phyloP scores from a whole-genome alignment of 805 yeast genomes.

The Yamadazyma ubonensis region DNA sequence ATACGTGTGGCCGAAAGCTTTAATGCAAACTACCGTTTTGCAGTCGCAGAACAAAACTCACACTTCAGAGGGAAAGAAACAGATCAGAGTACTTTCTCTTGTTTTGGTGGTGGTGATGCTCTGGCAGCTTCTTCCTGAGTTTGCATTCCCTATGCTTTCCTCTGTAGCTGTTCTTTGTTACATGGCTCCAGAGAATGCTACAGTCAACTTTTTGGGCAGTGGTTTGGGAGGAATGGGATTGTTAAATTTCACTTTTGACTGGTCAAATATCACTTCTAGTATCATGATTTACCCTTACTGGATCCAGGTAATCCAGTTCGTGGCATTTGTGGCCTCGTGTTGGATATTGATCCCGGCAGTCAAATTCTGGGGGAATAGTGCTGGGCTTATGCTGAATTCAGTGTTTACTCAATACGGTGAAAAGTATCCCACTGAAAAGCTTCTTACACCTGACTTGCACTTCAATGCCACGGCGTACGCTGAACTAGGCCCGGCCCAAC shows the following conservation, averaged over 20 bases:
- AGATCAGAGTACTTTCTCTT: constrained; percentile 38
- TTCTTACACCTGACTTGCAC: constrained; percentile 38
- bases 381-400: constrained; percentile 49
- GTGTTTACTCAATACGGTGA: constrained; percentile 38
- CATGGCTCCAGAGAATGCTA: constrained; percentile 44
- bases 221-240: constrained; percentile 55
- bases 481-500: constrained; percentile 42
- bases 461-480: constrained; percentile 49
- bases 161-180: constrained; percentile 51
- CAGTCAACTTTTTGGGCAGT: constrained; percentile 47
- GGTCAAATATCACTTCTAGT: constrained; percentile 52
- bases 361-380: constrained; percentile 37
- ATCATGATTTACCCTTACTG: constrained; percentile 54
- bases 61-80: constrained; percentile 18
- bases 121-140: constrained; percentile 54
- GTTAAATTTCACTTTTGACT: constrained; percentile 48
- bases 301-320: constrained; percentile 50
- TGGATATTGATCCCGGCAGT: constrained; percentile 50
- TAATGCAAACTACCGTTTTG: constrained; percentile 51
- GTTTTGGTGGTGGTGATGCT: constrained; percentile 34
- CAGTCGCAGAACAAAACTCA: constrained; percentile 24
- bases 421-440: constrained; percentile 40
- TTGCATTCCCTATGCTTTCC: constrained; percentile 46
- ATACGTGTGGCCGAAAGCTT: constrained; percentile 50
- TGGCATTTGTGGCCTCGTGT: constrained; percentile 46